Conservation (phyloP, 2,329 filamentous ascomycete genomes). For the Whalleya microplaca region DNA sequence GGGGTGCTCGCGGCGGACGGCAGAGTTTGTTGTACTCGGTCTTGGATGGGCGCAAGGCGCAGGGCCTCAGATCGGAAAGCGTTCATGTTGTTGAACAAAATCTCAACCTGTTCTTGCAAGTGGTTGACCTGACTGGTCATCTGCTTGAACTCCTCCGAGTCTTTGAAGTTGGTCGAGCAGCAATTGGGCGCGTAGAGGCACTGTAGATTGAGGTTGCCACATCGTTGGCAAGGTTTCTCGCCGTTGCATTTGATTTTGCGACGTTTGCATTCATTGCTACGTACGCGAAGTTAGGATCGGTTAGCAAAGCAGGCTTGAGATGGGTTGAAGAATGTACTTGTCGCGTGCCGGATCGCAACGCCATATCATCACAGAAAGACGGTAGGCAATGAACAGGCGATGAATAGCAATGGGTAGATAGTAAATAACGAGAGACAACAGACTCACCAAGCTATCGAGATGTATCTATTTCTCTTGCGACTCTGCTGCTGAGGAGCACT, state of each 20-base stretch:
- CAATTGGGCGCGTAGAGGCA: slow-evolving; percentile 71
- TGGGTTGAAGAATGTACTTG: slow-evolving; percentile 8
- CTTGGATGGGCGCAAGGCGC: slow-evolving; percentile 49
- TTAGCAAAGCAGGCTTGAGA: slow-evolving; percentile 7
- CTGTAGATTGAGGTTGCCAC: slow-evolving; percentile 67
- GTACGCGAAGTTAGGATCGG: slow-evolving; percentile 32
- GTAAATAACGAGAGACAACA: neutral
- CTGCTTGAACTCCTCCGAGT: slow-evolving; percentile 86
- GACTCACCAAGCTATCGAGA: slow-evolving; percentile 64
- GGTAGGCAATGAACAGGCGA: no score
- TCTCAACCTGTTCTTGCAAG: slow-evolving; percentile 83
- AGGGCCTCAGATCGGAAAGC: slow-evolving; percentile 62
- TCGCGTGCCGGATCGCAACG: slow-evolving; percentile 1
- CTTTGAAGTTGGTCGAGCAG: slow-evolving; percentile 80
- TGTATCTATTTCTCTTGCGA: slow-evolving; percentile 66
- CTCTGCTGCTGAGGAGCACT: slow-evolving; percentile 43
- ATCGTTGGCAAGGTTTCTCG: slow-evolving; percentile 68
- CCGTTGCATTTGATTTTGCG: slow-evolving; percentile 78
- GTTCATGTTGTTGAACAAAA: slow-evolving; percentile 73
- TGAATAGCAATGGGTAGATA: no score
- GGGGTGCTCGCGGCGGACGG: slow-evolving; percentile 46
- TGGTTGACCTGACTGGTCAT: slow-evolving; percentile 75
- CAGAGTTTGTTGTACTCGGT: slow-evolving; percentile 43
- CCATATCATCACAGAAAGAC: no score
- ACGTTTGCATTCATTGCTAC: slow-evolving; percentile 74